Percentiles rank a stretch among this genome's conserved stretches.
Evolutionary conservation across 2,329 filamentous ascomycete genomes (phyloP).

Genomic region (Venturia oleaginea): DNA sequence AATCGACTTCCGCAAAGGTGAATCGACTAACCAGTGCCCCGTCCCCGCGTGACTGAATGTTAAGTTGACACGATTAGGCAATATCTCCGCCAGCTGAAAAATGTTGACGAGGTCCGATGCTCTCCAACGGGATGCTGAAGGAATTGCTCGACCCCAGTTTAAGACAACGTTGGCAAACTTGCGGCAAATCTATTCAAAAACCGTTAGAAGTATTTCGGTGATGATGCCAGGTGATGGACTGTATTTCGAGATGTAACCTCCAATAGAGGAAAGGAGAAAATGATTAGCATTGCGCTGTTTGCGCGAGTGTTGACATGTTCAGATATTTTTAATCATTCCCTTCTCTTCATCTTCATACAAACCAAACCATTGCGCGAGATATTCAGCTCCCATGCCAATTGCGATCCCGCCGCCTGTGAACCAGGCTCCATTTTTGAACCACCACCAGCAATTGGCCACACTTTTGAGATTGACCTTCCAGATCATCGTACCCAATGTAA

Average conservation of each 20-base stretch:
- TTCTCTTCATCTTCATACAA: neutral
- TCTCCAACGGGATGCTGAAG: neutral
- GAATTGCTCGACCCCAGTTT: neutral
- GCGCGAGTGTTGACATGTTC: neutral
- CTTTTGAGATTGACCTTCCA: slow-evolving; percentile 48
- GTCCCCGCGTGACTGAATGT: neutral
- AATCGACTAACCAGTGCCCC: neutral
- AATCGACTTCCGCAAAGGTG: neutral
- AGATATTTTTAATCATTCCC: neutral
- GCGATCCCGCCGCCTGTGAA: slow-evolving; percentile 52
- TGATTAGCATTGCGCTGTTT: neutral
- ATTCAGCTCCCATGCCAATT: slow-evolving; percentile 47
- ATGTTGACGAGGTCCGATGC: neutral
- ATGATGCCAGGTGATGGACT: neutral
- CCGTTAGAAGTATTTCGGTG: neutral
- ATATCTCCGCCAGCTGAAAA: neutral
- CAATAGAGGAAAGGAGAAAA: neutral
- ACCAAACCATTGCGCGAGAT: slow-evolving; percentile 22
- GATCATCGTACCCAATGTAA: slow-evolving; percentile 50
- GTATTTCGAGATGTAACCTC: neutral
- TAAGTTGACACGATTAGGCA: neutral
- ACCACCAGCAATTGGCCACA: slow-evolving; percentile 53
- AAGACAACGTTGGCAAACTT: neutral
- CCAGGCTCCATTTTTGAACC: slow-evolving; percentile 55
- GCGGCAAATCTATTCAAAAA: neutral